phyloP scores from a whole-genome alignment of 2,329 filamentous ascomycete species.

The Dactylellina haptotyla region DNA sequence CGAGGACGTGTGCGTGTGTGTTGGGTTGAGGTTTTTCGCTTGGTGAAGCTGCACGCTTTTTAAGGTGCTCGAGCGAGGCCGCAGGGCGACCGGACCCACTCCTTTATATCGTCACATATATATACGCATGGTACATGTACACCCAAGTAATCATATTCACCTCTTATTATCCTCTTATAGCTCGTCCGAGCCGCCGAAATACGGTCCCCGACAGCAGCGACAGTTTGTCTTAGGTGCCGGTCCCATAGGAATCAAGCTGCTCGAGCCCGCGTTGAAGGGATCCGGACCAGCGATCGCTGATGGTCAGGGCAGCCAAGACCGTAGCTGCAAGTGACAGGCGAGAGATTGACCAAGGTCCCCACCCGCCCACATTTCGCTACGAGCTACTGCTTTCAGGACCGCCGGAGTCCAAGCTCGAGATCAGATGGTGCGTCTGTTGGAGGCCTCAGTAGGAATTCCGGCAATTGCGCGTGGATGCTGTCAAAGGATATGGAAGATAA shows the following conservation, averaged over 20 bases:
- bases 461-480: too few relatives aligned
- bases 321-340: not conserved
- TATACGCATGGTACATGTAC: too few relatives aligned
- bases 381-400: not conserved
- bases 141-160: too few relatives aligned
- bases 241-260: too few relatives aligned
- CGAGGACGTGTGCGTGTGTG: slow-evolving; percentile 11
- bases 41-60: slow-evolving; percentile 5
- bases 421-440: not conserved
- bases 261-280: slow-evolving; percentile 28
- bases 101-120: too few relatives aligned
- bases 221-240: too few relatives aligned
- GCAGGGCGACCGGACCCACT: too few relatives aligned
- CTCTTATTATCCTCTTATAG: not conserved
- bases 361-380: slow-evolving; percentile 6
- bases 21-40: not conserved
- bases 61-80: not conserved
- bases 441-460: too few relatives aligned
- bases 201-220: too few relatives aligned
- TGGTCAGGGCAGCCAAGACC: slow-evolving; percentile 20
- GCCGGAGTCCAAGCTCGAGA: not conserved
- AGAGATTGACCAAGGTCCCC: not conserved
- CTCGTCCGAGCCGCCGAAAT: not conserved
- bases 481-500: not conserved
- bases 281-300: slow-evolving; percentile 32